Evolutionary conservation across 2,329 filamentous ascomycete species (phyloP).

Genomic region (Penicillium sclerotigenum): DNA sequence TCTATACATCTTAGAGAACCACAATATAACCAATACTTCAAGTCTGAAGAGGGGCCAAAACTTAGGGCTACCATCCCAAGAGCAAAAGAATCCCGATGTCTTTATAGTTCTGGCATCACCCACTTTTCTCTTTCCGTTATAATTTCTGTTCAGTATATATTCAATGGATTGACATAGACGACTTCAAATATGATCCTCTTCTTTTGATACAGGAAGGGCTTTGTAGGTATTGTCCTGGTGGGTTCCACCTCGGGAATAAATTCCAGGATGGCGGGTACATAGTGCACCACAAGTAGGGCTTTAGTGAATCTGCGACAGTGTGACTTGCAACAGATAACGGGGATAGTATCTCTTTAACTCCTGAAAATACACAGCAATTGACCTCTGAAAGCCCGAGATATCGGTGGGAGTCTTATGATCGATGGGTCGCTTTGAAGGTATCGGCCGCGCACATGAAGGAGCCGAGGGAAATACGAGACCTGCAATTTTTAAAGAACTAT

Average conservation of each 20-base stretch:
- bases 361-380: no score
- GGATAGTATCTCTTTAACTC: no score
- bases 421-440: background rate
- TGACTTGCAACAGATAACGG: background rate
- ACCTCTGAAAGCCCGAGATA: no score
- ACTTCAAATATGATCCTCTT: background rate
- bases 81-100: background rate
- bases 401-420: no score
- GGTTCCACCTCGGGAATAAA: background rate
- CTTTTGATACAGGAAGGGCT: background rate
- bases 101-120: background rate
- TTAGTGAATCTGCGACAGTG: background rate
- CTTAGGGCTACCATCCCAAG: background rate
- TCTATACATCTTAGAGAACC: background rate
- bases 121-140: background rate
- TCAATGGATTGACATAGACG: background rate
- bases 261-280: background rate
- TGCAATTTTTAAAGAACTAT: no score
- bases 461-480: background rate
- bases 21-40: no score
- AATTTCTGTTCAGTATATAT: background rate
- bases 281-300: background rate
- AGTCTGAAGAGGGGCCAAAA: no score
- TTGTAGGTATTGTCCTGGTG: background rate
- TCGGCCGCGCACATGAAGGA: background rate